Base-by-base conservation (phyloP, 371 early-diverging fungal genomes). In the Mortierella sp. region DNA sequence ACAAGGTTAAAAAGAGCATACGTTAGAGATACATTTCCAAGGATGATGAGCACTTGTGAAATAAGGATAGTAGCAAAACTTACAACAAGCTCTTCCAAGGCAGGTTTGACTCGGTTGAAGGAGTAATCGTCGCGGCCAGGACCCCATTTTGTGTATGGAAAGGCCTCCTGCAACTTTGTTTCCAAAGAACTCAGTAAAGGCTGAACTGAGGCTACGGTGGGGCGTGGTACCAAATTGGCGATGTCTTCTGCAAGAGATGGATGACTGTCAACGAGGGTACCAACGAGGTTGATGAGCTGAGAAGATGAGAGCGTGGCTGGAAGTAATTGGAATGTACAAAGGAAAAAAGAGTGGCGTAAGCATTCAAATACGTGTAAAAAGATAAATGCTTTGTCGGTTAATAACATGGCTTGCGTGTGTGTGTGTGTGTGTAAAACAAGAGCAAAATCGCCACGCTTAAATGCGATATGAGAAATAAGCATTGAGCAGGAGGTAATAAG, bases 111-210 rank as follows among this genome's bases (percentile, higher is more conserved):
- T 71, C 98, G 87, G 75, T 94, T 92, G 83, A 91, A 97, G 13
- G 96, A 90, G 84, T 98, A 98, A 78, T 94, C 94, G 76, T 95
- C 93, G 60, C 89, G 85, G 23, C 89, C 89, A 19, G 93, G 92
- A 8, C 96, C 97, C 65, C 89, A 84, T 61, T 92, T 91, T 60
- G 88, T 90, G 85, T 95, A 98, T 0, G 97, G 97, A 73, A 96
- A 95, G 17, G 93, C 88, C 6, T 91, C 90, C 34, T 83, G 84
- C 55, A 97, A 83, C 47, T 88, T 87, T 72, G 91, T 91, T 71
- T 95, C 93, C 60, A 94, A 83, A 26, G 88, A 86, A 45, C 79
- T 75, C 45, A 98, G 86, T 22, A 91, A 89, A 45, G 84, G 76
- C 47, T 90, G 84, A 0, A 93, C 94, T n/a, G 94, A 91, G 43